A percentile compares a stretch with the other conserved stretches of the same genome.
These are phyloP conservation scores for Phytophthora syringae DNA, from an alignment of 352 stramenopile species.

Conservation along the genomic window DNA sequence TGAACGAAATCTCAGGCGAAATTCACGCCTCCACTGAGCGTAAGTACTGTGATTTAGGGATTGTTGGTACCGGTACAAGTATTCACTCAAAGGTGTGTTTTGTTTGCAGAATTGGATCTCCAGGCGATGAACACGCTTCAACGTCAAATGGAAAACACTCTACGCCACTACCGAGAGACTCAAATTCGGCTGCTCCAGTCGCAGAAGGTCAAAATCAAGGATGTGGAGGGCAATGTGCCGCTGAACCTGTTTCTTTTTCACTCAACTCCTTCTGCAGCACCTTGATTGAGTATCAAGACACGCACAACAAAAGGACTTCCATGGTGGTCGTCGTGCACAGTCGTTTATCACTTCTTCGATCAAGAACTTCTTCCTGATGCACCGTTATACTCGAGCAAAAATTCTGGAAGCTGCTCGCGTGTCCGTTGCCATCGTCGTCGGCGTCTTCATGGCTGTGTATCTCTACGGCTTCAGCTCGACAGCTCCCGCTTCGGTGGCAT, in stretches of 20 bases:
- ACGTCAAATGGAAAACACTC: slow-evolving; percentile 70
- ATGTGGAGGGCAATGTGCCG: slow-evolving; percentile 83
- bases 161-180: slow-evolving; percentile 63
- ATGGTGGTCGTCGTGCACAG: slow-evolving; percentile 44
- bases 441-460: slow-evolving; percentile 74
- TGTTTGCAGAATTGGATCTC: slow-evolving; percentile 54
- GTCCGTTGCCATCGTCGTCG: slow-evolving; percentile 63
- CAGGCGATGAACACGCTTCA: slow-evolving; percentile 53
- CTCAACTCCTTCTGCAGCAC: slow-evolving; percentile 86
- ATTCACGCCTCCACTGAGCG: slow-evolving; percentile 56
- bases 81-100: slow-evolving; percentile 3
- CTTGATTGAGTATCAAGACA: slow-evolving; percentile 71
- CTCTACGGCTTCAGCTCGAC: slow-evolving; percentile 78
- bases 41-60: slow-evolving; percentile 32
- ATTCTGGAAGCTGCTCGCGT: slow-evolving; percentile 62
- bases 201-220: slow-evolving; percentile 62
- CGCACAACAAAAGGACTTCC: slow-evolving; percentile 71
- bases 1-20: slow-evolving; percentile 73
- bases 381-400: slow-evolving; percentile 49
- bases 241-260: slow-evolving; percentile 84
- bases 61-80: not conserved
- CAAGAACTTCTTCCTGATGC: slow-evolving; percentile 50
- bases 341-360: slow-evolving; percentile 63
- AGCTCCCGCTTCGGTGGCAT: slow-evolving; percentile 63
- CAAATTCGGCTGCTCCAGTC: slow-evolving; percentile 64